These are phyloP conservation scores for Exophiala bonariae DNA, from an alignment of 2,329 filamentous ascomycete species.

Conservation along the genomic window DNA sequence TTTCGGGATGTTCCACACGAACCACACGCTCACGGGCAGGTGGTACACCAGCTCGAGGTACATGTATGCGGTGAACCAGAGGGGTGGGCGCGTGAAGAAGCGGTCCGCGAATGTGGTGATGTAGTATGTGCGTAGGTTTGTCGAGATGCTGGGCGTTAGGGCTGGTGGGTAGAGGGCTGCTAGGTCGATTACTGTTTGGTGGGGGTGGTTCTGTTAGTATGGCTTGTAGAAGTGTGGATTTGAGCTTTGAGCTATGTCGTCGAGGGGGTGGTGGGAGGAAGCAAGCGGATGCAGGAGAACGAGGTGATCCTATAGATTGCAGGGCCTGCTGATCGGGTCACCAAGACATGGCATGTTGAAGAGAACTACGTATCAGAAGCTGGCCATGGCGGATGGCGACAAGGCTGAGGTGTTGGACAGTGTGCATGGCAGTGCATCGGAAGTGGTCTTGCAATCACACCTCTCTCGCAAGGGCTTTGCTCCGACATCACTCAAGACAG, in stretches of 20 bases:
- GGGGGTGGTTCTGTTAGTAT: background rate
- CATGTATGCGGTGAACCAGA: constrained; percentile 60
- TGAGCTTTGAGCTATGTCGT: no score
- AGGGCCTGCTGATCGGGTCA: no score
- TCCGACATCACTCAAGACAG: no score
- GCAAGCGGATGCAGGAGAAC: no score
- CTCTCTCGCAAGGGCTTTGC: no score
- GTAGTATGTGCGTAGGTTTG: constrained; percentile 56
- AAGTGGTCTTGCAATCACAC: no score
- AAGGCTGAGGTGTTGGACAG: no score
- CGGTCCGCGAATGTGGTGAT: constrained; percentile 62
- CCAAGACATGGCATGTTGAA: no score
- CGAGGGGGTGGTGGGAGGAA: background rate
- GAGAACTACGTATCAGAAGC: no score
- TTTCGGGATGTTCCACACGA: constrained; percentile 53
- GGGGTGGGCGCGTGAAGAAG: constrained; percentile 60
- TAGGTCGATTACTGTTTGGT: constrained; percentile 57
- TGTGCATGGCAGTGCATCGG: no score
- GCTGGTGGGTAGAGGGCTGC: constrained; percentile 57
- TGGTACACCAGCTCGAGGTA: constrained; percentile 63
- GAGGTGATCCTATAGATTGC: no score
- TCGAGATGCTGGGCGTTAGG: constrained; percentile 52
- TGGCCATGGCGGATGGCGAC: no score
- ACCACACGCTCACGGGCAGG: constrained; percentile 61
- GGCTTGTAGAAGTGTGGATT: background rate